Evolutionary conservation across 2,329 filamentous ascomycete species (phyloP).

Genomic region (Echinosphaeria canescens): DNA sequence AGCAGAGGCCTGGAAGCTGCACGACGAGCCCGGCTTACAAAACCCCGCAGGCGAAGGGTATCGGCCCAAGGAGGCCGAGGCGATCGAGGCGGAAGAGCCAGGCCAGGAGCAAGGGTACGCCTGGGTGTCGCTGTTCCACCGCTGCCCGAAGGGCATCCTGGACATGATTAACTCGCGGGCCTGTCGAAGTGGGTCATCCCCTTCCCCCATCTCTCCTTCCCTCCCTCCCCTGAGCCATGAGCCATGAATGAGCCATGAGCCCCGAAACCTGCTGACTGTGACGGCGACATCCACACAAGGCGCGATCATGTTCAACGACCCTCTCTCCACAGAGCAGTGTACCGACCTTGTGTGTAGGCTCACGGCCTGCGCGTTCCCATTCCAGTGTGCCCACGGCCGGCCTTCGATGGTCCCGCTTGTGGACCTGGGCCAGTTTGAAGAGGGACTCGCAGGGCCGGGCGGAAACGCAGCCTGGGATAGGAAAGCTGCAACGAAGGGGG

Average conservation of each 20-base stretch:
- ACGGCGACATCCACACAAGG: no score
- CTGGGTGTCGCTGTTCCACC: conserved; percentile 44
- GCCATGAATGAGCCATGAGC: no score
- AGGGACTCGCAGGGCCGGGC: no score
- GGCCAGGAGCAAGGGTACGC: no score
- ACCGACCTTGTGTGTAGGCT: conserved; percentile 29
- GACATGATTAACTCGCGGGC: conserved; percentile 58
- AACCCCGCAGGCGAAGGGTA: no score
- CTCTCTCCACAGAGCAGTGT: conserved; percentile 35
- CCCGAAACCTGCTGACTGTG: no score
- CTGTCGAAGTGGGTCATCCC: conserved; percentile 39
- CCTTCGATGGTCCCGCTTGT: conserved; percentile 43
- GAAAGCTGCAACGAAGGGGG: no score
- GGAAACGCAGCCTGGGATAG: no score
- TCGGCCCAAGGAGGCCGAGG: neutral
- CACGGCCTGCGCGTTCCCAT: conserved; percentile 47
- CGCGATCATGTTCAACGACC: conserved; percentile 75
- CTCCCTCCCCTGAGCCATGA: neutral
- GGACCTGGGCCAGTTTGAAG: conserved; percentile 21
- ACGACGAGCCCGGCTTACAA: conserved; percentile 22
- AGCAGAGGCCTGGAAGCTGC: conserved; percentile 46
- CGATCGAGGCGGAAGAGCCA: neutral
- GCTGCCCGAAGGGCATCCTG: conserved; percentile 54
- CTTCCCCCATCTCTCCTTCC: neutral
- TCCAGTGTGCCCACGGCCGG: conserved; percentile 66